Evolutionary conservation across 2,329 filamentous ascomycete species (phyloP).

Genomic region (Aureobasidium mangrovei): DNA sequence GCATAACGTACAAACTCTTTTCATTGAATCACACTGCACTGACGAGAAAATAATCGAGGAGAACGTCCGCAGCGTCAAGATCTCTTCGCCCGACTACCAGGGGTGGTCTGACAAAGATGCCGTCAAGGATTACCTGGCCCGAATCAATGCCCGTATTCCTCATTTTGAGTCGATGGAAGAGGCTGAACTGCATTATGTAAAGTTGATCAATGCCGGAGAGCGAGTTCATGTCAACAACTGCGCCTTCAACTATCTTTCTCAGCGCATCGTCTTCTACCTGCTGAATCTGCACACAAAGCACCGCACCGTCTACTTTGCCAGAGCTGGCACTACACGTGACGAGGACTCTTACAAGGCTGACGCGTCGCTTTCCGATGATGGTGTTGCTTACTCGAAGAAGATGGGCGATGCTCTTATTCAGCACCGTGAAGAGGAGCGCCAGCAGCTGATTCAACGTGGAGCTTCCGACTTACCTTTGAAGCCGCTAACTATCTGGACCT

Average conservation of each 20-base stretch:
- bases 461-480: constrained; percentile 61
- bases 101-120: constrained; percentile 90
- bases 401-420: constrained; percentile 78
- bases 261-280: constrained; percentile 96
- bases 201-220: constrained; percentile 97
- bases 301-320: constrained; percentile 84
- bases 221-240: constrained; percentile 94
- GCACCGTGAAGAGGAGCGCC: constrained; percentile 74
- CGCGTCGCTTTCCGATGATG: constrained; percentile 71
- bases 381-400: constrained; percentile 69
- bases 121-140: constrained; percentile 78
- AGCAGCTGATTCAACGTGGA: constrained; percentile 57
- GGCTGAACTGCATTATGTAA: constrained; percentile 89
- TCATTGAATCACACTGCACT: constrained; percentile 92
- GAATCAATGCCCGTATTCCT: constrained; percentile 87
- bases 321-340: constrained; percentile 76
- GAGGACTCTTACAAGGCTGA: constrained; percentile 90
- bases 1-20: constrained; percentile 89
- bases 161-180: constrained; percentile 97
- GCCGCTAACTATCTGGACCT: constrained; percentile 88
- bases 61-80: constrained; percentile 95
- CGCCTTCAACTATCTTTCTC: constrained; percentile 90
- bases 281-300: constrained; percentile 97
- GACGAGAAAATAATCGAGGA: constrained; percentile 91
- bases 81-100: constrained; percentile 92